Evolutionary conservation across 2,329 filamentous ascomycete genomes (phyloP).

Genomic region (Rachicladosporium sp.): DNA sequence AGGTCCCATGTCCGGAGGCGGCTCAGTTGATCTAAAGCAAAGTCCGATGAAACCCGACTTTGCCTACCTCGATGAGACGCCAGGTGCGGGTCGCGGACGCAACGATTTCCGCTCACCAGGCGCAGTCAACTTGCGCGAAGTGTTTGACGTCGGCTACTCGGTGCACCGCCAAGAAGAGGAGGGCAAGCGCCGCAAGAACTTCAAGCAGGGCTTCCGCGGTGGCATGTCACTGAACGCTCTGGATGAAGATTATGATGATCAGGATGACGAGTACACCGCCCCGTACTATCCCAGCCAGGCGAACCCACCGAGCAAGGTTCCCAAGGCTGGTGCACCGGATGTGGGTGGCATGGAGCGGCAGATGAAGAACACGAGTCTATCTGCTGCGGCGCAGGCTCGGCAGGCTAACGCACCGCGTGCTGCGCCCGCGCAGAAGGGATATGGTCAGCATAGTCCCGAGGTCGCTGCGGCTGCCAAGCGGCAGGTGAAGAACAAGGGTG

Average conservation of each 20-base stretch:
- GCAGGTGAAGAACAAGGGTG: slow-evolving; percentile 66
- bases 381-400: slow-evolving; percentile 50
- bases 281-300: slow-evolving; percentile 36
- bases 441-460: slow-evolving; percentile 76
- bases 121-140: slow-evolving; percentile 87
- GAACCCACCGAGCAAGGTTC: slow-evolving; percentile 51
- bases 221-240: slow-evolving; percentile 52
- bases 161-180: slow-evolving; percentile 96
- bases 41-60: slow-evolving; percentile 38
- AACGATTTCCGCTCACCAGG: slow-evolving; percentile 93
- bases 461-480: slow-evolving; percentile 75
- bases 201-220: slow-evolving; percentile 56
- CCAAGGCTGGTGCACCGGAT: slow-evolving; percentile 44
- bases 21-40: slow-evolving; percentile 7
- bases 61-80: slow-evolving; percentile 45
- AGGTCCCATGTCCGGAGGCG: slow-evolving; percentile 23
- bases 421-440: slow-evolving; percentile 50
- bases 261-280: slow-evolving; percentile 46
- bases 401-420: slow-evolving; percentile 31
- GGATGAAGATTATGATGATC: slow-evolving; percentile 52
- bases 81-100: slow-evolving; percentile 34
- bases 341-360: slow-evolving; percentile 73
- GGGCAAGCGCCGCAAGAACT: slow-evolving; percentile 77
- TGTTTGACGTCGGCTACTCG: slow-evolving; percentile 96
- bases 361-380: slow-evolving; percentile 71